Base-by-base conservation (phyloP, 2,329 filamentous ascomycete species). In the Clonostachys rhizophaga region DNA sequence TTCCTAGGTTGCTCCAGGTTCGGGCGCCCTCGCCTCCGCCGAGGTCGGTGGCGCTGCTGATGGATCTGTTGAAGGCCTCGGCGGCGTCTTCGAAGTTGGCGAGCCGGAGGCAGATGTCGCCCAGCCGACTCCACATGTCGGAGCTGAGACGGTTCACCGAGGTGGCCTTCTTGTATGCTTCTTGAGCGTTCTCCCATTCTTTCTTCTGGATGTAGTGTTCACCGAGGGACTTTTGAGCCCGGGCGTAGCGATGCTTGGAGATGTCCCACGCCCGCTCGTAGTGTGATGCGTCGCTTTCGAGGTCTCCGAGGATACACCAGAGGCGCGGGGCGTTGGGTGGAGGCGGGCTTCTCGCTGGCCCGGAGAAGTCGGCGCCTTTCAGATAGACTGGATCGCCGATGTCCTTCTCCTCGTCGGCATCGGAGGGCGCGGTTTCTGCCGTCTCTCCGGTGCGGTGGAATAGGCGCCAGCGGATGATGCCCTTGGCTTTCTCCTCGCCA, bases 1-100 rank as follows among this genome's bases (percentile, higher is more conserved):
- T 91, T 0, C 91, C 94, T 18, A 99, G 77, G 60, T 99, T 99
- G 58, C 88, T 95, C 90, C 94, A 99, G 1, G 89, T 90, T 59
- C 95, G 84, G 1, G 91, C 92, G 60, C 96, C 91, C 45, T 86
- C 84, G 24, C 95, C 91, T 43, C 96, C 94, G 11, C 89, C 78
- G 2, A 65, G 65, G 34, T 76, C 74, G 34, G 70, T 74, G 0
- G 76, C 70, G 7, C 71, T 67, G 54, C 88, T 84, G 11, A 99
- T 91, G 9, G 87, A 86, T 18, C 91, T 79, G 9, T 84, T 83
- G 64, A 95, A 99, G 0, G 91, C 86, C 54, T 92, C 84, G 1
- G 89, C 84, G 0, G 94, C 92, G 17, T 87, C 86, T 17, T 84
- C 75, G 69, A 88, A 97, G 37, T 84, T 75, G 10, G 82, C 81